Percentiles rank a stretch among this genome's conserved stretches.
Evolutionary conservation across 2,329 filamentous ascomycete genomes (phyloP).

Genomic region (Teratosphaeriaceae sp.): DNA sequence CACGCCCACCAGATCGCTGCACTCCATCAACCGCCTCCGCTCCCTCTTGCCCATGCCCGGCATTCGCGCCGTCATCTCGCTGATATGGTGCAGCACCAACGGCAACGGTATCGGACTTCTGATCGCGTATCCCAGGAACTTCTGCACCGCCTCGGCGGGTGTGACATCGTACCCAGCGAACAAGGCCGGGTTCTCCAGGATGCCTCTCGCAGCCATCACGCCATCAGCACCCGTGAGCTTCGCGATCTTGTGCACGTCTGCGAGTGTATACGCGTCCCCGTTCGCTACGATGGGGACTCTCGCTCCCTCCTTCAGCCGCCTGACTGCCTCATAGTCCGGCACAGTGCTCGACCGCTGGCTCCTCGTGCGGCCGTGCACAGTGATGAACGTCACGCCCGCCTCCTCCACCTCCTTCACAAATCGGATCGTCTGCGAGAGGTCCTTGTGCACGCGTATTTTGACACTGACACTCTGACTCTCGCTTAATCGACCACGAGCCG

Average conservation of each 20-base stretch:
- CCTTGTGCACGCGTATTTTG: constrained; percentile 63
- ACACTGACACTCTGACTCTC: constrained; percentile 55
- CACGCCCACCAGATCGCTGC: constrained; percentile 27
- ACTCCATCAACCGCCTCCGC: constrained; percentile 23
- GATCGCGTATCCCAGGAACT: constrained; percentile 54
- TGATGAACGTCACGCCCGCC: constrained; percentile 60
- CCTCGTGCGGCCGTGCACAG: constrained; percentile 61
- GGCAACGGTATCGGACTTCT: constrained; percentile 55
- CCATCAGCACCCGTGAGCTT: constrained; percentile 34
- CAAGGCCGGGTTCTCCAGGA: constrained; percentile 61
- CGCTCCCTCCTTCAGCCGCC: constrained; percentile 48
- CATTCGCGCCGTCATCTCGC: constrained; percentile 57
- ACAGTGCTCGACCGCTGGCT: constrained; percentile 55
- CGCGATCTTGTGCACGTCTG: constrained; percentile 28
- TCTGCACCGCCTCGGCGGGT: constrained; percentile 56
- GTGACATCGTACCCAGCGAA: constrained; percentile 53
- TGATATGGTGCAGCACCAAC: constrained; percentile 58
- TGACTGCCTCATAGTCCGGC: constrained; percentile 56
- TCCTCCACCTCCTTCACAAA: constrained; percentile 58
- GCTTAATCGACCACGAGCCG: constrained; percentile 47
- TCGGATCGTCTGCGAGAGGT: constrained; percentile 50
- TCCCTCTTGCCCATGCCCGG: constrained; percentile 47
- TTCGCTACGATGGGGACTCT: constrained; percentile 61
- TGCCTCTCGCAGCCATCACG: constrained; percentile 63
- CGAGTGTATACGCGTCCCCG: constrained; percentile 60